These are phyloP conservation scores for Leishmania amazonensis DNA, from an alignment of 208 protist species.

Conservation along the genomic window DNA sequence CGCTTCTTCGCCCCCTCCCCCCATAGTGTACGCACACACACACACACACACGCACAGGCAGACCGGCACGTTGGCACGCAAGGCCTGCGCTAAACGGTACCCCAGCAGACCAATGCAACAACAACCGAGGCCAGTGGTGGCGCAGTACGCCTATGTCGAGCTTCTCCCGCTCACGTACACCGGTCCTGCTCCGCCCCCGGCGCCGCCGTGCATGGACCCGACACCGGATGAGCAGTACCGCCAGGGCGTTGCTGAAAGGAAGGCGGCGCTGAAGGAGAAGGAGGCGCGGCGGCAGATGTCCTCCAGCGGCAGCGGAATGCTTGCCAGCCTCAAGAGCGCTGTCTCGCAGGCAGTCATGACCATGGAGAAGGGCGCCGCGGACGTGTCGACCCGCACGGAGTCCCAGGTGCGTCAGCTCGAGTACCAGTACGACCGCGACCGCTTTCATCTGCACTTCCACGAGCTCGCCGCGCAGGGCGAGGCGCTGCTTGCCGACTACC, in stretches of 20 bases:
- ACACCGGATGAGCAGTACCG: slow-evolving; percentile 77
- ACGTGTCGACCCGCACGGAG: slow-evolving; percentile 56
- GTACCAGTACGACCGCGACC: slow-evolving; percentile 53
- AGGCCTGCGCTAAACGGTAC: not conserved
- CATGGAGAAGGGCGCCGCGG: slow-evolving; percentile 53
- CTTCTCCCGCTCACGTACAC: slow-evolving; percentile 53
- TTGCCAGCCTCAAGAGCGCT: slow-evolving; percentile 26
- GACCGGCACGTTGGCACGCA: not conserved
- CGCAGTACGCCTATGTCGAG: slow-evolving; percentile 35
- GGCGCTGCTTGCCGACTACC: slow-evolving; percentile 69
- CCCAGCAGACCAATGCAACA: not conserved
- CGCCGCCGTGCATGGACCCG: slow-evolving; percentile 55
- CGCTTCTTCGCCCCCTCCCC: not conserved
- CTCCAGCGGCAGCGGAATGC: slow-evolving; percentile 25
- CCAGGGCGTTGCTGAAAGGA: slow-evolving; percentile 28
- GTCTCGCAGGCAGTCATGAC: slow-evolving; percentile 42
- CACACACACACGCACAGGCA: not conserved
- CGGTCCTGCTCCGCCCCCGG: slow-evolving; percentile 57
- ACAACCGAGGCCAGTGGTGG: not conserved
- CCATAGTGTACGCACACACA: not conserved
- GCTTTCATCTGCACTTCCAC: slow-evolving; percentile 62
- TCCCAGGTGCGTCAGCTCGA: slow-evolving; percentile 61
- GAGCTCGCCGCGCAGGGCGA: slow-evolving; percentile 58
- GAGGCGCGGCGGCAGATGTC: slow-evolving; percentile 23
- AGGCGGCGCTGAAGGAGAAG: slow-evolving; percentile 36